Evolutionary conservation across 805 yeast genomes (phyloP), one percentile per base, ranked within the genome.

Genomic region (Kodamaea jinghongensis): DNA sequence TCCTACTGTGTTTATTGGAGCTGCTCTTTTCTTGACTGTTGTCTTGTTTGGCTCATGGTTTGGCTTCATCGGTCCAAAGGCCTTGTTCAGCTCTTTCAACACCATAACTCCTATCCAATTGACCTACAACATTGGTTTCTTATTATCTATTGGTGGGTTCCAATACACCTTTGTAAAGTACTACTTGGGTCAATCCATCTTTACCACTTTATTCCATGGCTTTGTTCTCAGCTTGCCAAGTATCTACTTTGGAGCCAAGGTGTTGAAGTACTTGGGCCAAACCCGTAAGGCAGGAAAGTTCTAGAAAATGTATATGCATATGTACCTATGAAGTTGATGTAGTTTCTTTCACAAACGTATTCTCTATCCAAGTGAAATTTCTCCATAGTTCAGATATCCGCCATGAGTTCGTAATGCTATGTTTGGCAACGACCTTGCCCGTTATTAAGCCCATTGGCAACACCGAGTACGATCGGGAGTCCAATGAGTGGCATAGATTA

Each of bases 391-490:
- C 36, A 4, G 38, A 20, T 12, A 39, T 4, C 11, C 30, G 16
- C 67, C 76, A 78, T 40, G 71, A 50, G 11, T 80, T 67, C 60
- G 71, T 71, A 74, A 76, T 47, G 6, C 68, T 60, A 39, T 65
- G 64, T 6, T 84, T 91, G 6, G 87, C 91, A 4, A 83, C 73
- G 10, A 93, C 81, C 54, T 87, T 90, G 1, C 98, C 99, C 50
- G 81, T 81, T 3, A 93, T 81, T 28, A 93, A 65, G 0, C 82
- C 98, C 80, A 88, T 70, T 2, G 99, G 98, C 26, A 93, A 65
- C n/a, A 83, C 87, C 28, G 90, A 86, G 56, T 93, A 93, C 0
- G 87, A 78, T 49, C 99, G 70, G 4, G 96, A 87, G 54, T 93
- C 99, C 34, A 90, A 66, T 14, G 96, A 86, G 49, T 83, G 88